Conservation (phyloP, 140 eudicot species). For the Anethum foeniculum region DNA sequence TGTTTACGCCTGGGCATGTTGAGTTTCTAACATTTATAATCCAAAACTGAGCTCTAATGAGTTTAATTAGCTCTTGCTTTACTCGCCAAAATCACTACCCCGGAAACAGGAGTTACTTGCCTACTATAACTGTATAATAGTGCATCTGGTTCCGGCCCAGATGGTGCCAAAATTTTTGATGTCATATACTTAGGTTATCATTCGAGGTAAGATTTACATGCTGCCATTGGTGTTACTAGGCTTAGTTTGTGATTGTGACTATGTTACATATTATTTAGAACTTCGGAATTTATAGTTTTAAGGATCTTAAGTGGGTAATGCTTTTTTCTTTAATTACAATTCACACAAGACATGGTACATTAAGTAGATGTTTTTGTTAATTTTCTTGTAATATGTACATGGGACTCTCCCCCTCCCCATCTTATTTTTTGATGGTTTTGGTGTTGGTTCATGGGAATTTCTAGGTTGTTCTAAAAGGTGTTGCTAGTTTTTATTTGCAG, state of each 20-base stretch:
- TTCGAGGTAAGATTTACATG: background rate
- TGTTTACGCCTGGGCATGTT: background rate
- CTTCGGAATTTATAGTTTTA: background rate
- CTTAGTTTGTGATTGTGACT: background rate
- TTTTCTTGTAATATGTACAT: background rate
- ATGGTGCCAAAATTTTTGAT: background rate
- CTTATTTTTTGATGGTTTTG: background rate
- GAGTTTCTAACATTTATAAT: background rate
- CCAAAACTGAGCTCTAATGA: background rate
- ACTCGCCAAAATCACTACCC: background rate
- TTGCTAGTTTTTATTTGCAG: slow-evolving; percentile 44
- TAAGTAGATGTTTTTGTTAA: background rate
- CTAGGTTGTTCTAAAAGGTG: background rate
- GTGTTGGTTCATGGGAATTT: background rate
- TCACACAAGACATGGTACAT: background rate
- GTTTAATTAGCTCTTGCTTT: background rate
- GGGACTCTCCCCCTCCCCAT: background rate
- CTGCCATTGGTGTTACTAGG: background rate
- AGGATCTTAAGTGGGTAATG: background rate
- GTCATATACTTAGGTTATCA: too few species aligned
- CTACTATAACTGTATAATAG: background rate
- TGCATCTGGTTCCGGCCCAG: background rate
- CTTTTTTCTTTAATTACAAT: background rate
- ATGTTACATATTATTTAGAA: background rate
- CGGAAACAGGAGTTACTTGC: background rate